Evolutionary conservation across 179 eudicot species (phyloP).

Genomic region (Spinacia oleracea): DNA sequence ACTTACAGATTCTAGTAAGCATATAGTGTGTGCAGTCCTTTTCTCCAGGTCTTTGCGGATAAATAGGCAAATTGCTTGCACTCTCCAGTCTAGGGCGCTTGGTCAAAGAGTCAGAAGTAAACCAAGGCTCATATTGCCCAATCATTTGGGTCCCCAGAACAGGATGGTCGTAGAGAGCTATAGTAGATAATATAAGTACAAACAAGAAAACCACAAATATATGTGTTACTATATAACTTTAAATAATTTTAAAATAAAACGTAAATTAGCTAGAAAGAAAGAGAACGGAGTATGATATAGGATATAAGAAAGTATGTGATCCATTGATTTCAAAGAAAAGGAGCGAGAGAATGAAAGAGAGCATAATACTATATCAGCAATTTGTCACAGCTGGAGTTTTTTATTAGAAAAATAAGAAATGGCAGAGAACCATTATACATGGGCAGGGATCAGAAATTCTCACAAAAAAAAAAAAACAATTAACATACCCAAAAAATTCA

Average conservation of each 20-base stretch:
- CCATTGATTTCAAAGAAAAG: background rate
- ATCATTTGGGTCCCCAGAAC: conserved; percentile 65
- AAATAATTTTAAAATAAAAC: conserved; percentile 27
- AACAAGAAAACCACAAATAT: conserved; percentile 36
- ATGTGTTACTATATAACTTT: conserved; percentile 42
- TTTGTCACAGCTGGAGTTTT: background rate
- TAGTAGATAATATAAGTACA: conserved; percentile 60
- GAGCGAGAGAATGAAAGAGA: background rate
- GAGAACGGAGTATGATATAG: background rate
- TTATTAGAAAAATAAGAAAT: background rate
- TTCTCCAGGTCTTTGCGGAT: conserved; percentile 99
- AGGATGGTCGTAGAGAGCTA: conserved; percentile 87
- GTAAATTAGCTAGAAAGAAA: conserved; percentile 25
- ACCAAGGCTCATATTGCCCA: conserved; percentile 97
- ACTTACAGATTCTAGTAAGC: conserved; percentile 99
- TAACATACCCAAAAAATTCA: background rate
- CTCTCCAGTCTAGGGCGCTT: conserved; percentile 96
- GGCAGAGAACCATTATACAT: background rate
- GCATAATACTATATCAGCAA: background rate
- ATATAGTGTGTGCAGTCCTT: conserved; percentile 94
- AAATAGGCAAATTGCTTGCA: conserved; percentile 79
- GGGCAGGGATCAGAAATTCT: background rate
- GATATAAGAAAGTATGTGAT: conserved; percentile 5
- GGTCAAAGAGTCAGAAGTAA: conserved; percentile 68
- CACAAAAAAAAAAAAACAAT: background rate